phyloP scores from a whole-genome alignment of 352 stramenopile genomes.

The Stephanocyclus meneghinianus region DNA sequence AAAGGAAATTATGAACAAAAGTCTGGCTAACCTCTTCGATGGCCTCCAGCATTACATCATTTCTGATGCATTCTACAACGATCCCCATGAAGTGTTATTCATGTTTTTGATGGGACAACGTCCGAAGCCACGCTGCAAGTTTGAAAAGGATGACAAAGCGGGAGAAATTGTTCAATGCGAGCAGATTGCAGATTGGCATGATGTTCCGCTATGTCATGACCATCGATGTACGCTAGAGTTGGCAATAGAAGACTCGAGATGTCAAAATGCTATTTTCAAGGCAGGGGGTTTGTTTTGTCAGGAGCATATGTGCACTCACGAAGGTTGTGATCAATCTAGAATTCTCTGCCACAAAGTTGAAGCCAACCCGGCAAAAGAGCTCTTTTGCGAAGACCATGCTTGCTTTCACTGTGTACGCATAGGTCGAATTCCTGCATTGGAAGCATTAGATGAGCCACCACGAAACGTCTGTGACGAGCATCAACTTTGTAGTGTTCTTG shows the following conservation, averaged over 20 bases:
- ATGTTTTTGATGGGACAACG: constrained; percentile 30
- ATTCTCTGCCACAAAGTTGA: constrained; percentile 2
- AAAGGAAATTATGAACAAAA: constrained; percentile 16
- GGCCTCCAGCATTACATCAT: constrained; percentile 41
- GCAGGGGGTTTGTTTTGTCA: constrained; percentile 19
- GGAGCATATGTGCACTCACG: constrained; percentile 26
- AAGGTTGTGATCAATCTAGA: constrained; percentile 26
- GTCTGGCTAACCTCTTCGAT: constrained; percentile 18
- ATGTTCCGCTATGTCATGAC: constrained; percentile 23
- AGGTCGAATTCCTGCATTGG: constrained; percentile 25
- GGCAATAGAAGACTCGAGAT: constrained; percentile 1
- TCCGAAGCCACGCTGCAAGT: constrained; percentile 34
- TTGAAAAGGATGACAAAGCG: constrained; percentile 7
- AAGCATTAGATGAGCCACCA: constrained; percentile 32
- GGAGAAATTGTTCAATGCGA: constrained; percentile 19
- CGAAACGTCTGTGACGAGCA: constrained; percentile 33
- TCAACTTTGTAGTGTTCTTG: constrained; percentile 30
- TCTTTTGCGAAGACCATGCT: constrained; percentile 23
- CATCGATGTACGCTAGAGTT: constrained; percentile 25
- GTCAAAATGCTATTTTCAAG: constrained; percentile 18
- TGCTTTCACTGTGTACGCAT: constrained; percentile 34
- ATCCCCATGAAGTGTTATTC: constrained; percentile 34
- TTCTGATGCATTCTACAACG: constrained; percentile 19
- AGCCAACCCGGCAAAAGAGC: constrained; percentile 9
- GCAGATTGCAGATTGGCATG: constrained; percentile 36